A percentile compares a stretch with the other conserved stretches of the same genome.
These are phyloP conservation scores for Telfairia occidentalis DNA, from an alignment of 331 rosid species.

Conservation along the genomic window DNA sequence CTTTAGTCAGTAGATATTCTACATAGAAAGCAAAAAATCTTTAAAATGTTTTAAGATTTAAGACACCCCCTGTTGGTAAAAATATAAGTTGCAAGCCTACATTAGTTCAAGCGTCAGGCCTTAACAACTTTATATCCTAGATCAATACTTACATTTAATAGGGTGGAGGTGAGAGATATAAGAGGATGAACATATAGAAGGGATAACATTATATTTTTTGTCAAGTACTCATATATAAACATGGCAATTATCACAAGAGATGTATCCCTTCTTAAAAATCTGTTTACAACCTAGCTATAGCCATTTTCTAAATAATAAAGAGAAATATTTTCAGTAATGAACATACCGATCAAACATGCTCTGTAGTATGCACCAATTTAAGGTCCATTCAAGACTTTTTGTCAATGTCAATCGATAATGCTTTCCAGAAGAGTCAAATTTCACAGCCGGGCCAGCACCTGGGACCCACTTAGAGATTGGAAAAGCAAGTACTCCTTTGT, in stretches of 20 bases:
- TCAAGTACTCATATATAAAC: not conserved
- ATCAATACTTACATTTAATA: not conserved
- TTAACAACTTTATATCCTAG: not conserved
- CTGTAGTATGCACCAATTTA: constrained; percentile 94
- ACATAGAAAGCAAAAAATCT: not conserved
- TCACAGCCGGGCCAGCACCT: constrained; percentile 74
- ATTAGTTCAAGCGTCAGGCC: not conserved
- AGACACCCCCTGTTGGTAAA: not conserved
- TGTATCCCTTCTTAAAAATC: not conserved
- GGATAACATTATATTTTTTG: not conserved
- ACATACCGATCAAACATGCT: constrained; percentile 97
- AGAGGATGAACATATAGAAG: not conserved
- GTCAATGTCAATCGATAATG: constrained; percentile 50
- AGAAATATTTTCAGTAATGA: constrained; percentile 5
- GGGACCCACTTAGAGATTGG: constrained; percentile 87
- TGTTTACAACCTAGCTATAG: not conserved
- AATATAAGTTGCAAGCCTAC: not conserved
- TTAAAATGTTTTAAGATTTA: not conserved
- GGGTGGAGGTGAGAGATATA: not conserved
- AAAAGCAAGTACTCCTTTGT: constrained; percentile 87
- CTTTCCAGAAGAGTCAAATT: constrained; percentile 37
- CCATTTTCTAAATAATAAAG: not conserved
- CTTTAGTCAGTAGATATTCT: not conserved
- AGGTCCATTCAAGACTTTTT: constrained; percentile 92
- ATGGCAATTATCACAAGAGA: not conserved